Base-by-base conservation (phyloP, 2,329 filamentous ascomycete genomes). In the Colletotrichum incanum region DNA sequence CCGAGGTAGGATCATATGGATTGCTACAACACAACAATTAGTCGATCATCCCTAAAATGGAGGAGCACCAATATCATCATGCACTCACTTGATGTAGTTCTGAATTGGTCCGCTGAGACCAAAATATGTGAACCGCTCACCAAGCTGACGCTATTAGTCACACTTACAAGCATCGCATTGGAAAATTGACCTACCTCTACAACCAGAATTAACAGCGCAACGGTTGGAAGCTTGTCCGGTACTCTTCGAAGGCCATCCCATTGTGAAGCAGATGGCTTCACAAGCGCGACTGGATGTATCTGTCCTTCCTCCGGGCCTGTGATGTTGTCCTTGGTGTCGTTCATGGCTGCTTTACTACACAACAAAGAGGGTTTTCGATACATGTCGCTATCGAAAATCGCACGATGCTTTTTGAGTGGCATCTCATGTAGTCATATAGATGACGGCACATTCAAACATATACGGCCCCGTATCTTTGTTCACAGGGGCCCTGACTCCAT, bases 101-200 rank as follows among this genome's bases (percentile, higher is more conserved):
- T 80, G 79, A 28, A 80, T 75, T 0, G 78, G 77, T 2, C 79
- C 79, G 16, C 78, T 79, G 6, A 80, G 74, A 7, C 79, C 78
- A 63, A 80, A 79, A 67, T 77, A 78, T 3, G 77, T 79, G 52
- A 80, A 79, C 20, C 79, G 74, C 47, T 80, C 79, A 6, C 78
- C 79, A 9, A 80, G 71, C 76, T 79, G 1, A 18, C 14, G 18
- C 6, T 14, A 1, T 52, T 4, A 16, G 60, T n/a, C 2, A 43
- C 20, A 1, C 18, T 12, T 8, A 2, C 8, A 9, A 18, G n/a
- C 1, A n/a, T 20, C n/a, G 11, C 5, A 7, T 11, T 5, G 7
- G 6, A 14, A 6, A 11, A 14, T 12, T 20, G 14, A 5, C 52
- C 1, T 39, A 76, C 76, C 62, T 77, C 78, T 23, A 79, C 78